Conservation (phyloP, 2,329 filamentous ascomycete genomes). For the Phaeosphaeriaceae sp. region DNA sequence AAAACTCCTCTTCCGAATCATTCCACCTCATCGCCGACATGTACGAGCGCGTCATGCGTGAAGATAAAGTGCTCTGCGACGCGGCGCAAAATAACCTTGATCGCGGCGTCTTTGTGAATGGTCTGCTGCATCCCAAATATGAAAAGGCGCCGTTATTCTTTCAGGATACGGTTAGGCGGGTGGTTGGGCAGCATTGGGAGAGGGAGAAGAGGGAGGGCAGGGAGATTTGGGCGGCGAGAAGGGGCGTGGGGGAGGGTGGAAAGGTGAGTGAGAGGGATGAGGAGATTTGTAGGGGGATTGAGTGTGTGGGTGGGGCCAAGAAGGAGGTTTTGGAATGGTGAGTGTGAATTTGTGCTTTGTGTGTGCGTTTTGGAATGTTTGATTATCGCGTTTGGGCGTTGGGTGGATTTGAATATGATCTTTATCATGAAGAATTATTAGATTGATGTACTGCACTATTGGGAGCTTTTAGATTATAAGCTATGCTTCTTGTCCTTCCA, state of each 20-base stretch:
- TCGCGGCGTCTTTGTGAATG: slow-evolving; percentile 65
- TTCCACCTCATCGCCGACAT: slow-evolving; percentile 64
- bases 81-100: slow-evolving; percentile 65
- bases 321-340: slow-evolving; percentile 30
- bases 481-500: no score
- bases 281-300: slow-evolving; percentile 49
- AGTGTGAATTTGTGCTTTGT: not conserved
- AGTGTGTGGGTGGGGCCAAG: slow-evolving; percentile 12
- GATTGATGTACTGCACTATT: no score
- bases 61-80: slow-evolving; percentile 67
- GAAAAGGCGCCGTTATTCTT: slow-evolving; percentile 65
- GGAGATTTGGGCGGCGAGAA: slow-evolving; percentile 39
- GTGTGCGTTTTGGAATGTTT: no score
- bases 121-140: slow-evolving; percentile 64
- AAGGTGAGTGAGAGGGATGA: slow-evolving; percentile 53
- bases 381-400: no score
- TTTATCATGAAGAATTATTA: no score
- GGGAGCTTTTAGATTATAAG: no score
- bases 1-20: slow-evolving; percentile 61
- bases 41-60: slow-evolving; percentile 67
- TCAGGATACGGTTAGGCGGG: slow-evolving; percentile 57
- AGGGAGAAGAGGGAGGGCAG: slow-evolving; percentile 22
- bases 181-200: slow-evolving; percentile 43
- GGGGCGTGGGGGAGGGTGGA: slow-evolving; percentile 52
- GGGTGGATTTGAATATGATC: no score